Conservation (phyloP, 148 eudicot species). For the Rhododendron williamsianum region DNA sequence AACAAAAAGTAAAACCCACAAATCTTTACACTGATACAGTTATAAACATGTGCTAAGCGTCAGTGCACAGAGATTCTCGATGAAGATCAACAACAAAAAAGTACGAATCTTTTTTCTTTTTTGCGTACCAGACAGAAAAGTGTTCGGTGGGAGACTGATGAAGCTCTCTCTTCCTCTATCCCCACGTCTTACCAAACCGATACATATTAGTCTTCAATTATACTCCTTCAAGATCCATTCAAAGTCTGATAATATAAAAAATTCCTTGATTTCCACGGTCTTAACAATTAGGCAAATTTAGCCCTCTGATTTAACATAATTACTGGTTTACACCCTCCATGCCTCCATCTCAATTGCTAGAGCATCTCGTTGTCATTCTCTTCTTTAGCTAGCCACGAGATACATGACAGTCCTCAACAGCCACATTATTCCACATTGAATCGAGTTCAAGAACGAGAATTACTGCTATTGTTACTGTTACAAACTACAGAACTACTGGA, state of each 20-base stretch:
- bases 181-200: not conserved
- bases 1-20: not conserved
- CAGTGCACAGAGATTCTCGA: slow-evolving; percentile 3
- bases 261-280: not conserved
- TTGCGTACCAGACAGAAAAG: not conserved
- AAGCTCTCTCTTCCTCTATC: not conserved
- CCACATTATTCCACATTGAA: no score
- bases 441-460: no score
- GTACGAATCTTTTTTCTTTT: not conserved
- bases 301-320: not conserved
- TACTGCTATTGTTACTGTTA: no score
- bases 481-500: no score
- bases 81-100: not conserved
- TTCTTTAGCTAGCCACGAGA: no score
- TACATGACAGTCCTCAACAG: no score
- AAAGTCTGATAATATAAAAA: not conserved
- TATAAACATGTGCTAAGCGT: not conserved
- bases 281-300: not conserved
- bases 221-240: not conserved
- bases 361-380: no score
- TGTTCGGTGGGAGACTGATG: not conserved
- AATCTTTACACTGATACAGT: not conserved
- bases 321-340: not conserved
- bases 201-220: not conserved
- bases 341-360: not conserved